Evolutionary conservation across 2,329 filamentous ascomycete genomes (phyloP).

Genomic region (Furcasterigmium furcatum): DNA sequence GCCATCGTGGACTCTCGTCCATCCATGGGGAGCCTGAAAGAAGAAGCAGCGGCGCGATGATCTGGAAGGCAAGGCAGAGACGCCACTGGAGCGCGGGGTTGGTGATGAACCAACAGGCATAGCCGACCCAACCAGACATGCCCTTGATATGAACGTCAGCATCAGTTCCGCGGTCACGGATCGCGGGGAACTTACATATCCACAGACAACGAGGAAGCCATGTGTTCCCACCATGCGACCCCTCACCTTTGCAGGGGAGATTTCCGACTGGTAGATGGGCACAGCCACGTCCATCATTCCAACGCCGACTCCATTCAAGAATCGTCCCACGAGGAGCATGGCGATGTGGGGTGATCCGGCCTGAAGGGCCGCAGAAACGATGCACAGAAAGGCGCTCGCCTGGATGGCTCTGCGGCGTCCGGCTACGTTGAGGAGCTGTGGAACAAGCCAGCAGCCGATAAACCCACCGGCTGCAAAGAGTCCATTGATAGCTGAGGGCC

Average conservation of each 20-base stretch:
- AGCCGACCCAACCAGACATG: slow-evolving; percentile 19
- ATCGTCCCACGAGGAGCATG: slow-evolving; percentile 16
- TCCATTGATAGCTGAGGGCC: slow-evolving; percentile 6
- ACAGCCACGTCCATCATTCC: slow-evolving; percentile 18
- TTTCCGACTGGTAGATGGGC: slow-evolving; percentile 24
- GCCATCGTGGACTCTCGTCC: neutral
- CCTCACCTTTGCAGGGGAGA: slow-evolving; percentile 23
- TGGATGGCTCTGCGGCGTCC: slow-evolving; percentile 15
- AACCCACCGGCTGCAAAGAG: slow-evolving; percentile 15
- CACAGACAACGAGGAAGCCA: slow-evolving; percentile 19
- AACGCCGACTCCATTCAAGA: slow-evolving; percentile 16
- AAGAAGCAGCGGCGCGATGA: neutral
- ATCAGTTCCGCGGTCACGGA: neutral
- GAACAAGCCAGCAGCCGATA: slow-evolving; percentile 14
- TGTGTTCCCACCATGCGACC: slow-evolving; percentile 28
- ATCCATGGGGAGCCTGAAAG: neutral
- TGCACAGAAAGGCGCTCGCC: slow-evolving; percentile 10
- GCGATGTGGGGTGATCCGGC: slow-evolving; percentile 15
- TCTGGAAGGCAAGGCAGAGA: slow-evolving; percentile 16
- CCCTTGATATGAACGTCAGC: neutral
- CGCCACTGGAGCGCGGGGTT: slow-evolving; percentile 17
- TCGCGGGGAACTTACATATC: slow-evolving; percentile 11
- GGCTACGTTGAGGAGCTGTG: slow-evolving; percentile 13
- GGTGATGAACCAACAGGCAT: slow-evolving; percentile 20
- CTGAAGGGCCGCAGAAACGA: slow-evolving; percentile 14